phyloP scores from a whole-genome alignment of 1,284 basidiomycete genomes.

The Cryptococcus neoformans region DNA sequence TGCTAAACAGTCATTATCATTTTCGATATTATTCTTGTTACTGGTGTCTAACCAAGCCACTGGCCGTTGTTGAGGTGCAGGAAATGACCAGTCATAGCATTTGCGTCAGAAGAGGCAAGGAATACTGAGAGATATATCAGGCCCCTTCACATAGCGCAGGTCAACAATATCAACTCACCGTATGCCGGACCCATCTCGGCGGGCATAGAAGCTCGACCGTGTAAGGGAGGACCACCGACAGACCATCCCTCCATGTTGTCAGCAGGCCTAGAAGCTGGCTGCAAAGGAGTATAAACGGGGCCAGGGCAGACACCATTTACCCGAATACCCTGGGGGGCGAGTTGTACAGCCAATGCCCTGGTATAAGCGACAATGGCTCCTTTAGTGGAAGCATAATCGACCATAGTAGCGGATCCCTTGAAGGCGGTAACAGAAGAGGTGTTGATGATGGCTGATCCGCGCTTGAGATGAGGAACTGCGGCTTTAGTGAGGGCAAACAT shows the following conservation, averaged over 20 bases:
- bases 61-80: constrained; percentile 42
- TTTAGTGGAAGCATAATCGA: constrained; percentile 62
- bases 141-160: not conserved
- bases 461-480: constrained; percentile 60
- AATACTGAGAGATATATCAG: constrained; percentile 16
- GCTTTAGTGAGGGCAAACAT: constrained; percentile 58
- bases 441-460: constrained; percentile 63
- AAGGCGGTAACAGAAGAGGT: constrained; percentile 63
- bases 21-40: too few species aligned
- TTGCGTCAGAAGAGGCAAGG: constrained; percentile 35
- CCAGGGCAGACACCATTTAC: constrained; percentile 36
- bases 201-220: constrained; percentile 57
- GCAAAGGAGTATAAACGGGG: constrained; percentile 49
- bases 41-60: constrained; percentile 30
- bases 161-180: constrained; percentile 14
- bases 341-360: constrained; percentile 57
- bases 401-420: constrained; percentile 52
- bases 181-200: constrained; percentile 58
- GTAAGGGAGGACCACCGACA: constrained; percentile 53
- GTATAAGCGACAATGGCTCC: constrained; percentile 60
- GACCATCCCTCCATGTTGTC: constrained; percentile 58
- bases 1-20: too few species aligned
- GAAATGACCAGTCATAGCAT: constrained; percentile 37
- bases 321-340: constrained; percentile 57
- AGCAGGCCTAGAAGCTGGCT: constrained; percentile 55